These are phyloP conservation scores for Solanum habrochaites DNA, from an alignment of 257 asterid genomes.

Conservation along the genomic window DNA sequence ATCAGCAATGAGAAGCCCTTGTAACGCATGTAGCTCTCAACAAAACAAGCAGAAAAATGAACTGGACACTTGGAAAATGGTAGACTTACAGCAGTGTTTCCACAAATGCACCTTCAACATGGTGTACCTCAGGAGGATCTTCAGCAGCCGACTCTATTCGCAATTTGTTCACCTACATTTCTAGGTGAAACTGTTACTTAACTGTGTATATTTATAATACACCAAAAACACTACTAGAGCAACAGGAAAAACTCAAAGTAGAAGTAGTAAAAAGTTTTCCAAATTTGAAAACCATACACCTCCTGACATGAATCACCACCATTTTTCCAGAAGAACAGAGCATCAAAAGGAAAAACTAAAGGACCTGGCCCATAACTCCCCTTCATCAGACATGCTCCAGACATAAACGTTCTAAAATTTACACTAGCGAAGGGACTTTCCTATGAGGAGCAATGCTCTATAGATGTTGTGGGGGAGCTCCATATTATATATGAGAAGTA, in stretches of 20 bases:
- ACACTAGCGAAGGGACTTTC: neutral
- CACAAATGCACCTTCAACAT: slow-evolving; percentile 93
- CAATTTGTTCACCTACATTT: slow-evolving; percentile 66
- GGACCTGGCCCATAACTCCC: neutral
- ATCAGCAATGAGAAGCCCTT: neutral
- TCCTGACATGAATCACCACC: neutral
- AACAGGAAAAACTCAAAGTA: neutral
- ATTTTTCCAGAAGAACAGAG: neutral
- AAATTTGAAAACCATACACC: neutral
- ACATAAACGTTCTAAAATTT: neutral
- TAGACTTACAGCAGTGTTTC: slow-evolving; percentile 73
- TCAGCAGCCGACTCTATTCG: slow-evolving; percentile 66
- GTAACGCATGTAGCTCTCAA: neutral
- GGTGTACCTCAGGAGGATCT: slow-evolving; percentile 70
- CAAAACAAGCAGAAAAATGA: neutral
- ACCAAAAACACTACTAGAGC: neutral
- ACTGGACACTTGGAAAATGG: neutral
- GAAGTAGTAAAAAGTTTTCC: neutral
- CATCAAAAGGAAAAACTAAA: neutral
- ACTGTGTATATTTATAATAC: neutral
- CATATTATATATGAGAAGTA: neutral
- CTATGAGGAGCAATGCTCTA: neutral
- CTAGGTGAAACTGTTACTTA: neutral
- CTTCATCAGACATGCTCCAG: neutral
- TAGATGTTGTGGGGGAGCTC: neutral